Evolutionary conservation across 495 filamentous ascomycete genomes (phyloP), one percentile per base, ranked within the genome.

Genomic region (Schizothecium vesticola): DNA sequence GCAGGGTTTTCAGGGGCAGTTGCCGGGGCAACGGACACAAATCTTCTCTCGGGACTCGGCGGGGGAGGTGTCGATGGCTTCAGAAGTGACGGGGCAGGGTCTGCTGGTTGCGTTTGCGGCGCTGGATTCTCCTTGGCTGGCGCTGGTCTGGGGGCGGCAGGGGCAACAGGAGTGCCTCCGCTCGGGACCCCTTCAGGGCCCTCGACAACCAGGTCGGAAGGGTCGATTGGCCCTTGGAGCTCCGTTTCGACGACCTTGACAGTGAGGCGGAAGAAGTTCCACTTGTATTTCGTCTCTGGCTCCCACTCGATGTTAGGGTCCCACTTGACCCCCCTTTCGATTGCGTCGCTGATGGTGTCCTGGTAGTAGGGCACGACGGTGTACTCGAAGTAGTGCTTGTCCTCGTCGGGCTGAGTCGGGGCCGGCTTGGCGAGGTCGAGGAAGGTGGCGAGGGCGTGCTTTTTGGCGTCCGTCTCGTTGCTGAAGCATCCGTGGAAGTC

Each of bases 151-250:
- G 10, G 11, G 11, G 31, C 12, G 31, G 31, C 11, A 12, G 31
- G 0, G 1, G 31, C 31, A 51, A 16, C 36, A 51, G 19, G 16
- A 51, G 33, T 6, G 33, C 43, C 43, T 51, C 43, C 43, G 19
- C 43, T 51, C 16, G 19, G 6, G 16, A n/a, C 43, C 19, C 16
- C 16, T 19, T 51, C 16, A 3, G 12, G 11, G 29, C 29, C 29
- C 10, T 33, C 43, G 19, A 51, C 19, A 6, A 73, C 65, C 63
- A 75, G 66, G 31, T 71, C 73, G 4, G 69, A 67, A 23, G 74
- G 23, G 33, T 77, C 69, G 21, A 68, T 58, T 19, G 71, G 69
- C 6, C 75, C 71, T 28, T 61, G 10, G 0, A 77, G 13, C 43
- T 71, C 57, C 7, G 55, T 29, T 43, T 65, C 57, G 13, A 57